Evolutionary conservation across 768 basidiomycete species (phyloP), one percentile per base, ranked within the genome.

Genomic region (Suillus lakei): DNA sequence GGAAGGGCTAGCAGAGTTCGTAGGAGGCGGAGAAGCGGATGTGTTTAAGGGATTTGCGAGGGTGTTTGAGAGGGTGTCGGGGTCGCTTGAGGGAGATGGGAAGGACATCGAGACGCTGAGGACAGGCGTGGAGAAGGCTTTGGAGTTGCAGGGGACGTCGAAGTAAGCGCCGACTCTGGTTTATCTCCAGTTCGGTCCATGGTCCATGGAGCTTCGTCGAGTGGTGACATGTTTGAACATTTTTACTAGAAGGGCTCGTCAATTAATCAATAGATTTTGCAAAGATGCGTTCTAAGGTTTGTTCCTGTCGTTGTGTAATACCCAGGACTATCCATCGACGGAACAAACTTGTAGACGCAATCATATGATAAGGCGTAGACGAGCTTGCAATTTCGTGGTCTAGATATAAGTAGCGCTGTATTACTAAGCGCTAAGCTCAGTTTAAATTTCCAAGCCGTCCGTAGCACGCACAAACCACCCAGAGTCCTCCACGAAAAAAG

Each of bases 1-100:
- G 87, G 76, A 84, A 60, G 87, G 88, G 72, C 86, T 87, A 38
- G 80, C 84, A 5, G 77, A 72, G 3, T 87, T 87, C 72, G 84
- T 86, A 10, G 81, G 80, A 30, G 77, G 73, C 6, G 79, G 74
- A 0, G 80, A 80, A 65, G 80, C 76, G 13, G 74, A 81, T 21
- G 81, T 83, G 3, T 82, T 85, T 71, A 71, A 77, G 26, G 85
- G 84, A 5, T 68, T 85, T 56, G 79, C 84, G 30, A 72, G 75
- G 58, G 67, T 84, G 60, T 85, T 83, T 67, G 72, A 75, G 67
- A 70, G 81, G 46, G 72, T 86, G 1, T 80, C 80, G 41, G 64
- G 64, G 36, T 77, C 81, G 3, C 64, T 81, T 23, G 68, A 74
- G 53, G 74, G 74, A 32, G 72, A 78, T 60, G 66, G 76, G 15